Evolutionary conservation across 495 filamentous ascomycete species (phyloP).

Genomic region (Penicillium salamii): DNA sequence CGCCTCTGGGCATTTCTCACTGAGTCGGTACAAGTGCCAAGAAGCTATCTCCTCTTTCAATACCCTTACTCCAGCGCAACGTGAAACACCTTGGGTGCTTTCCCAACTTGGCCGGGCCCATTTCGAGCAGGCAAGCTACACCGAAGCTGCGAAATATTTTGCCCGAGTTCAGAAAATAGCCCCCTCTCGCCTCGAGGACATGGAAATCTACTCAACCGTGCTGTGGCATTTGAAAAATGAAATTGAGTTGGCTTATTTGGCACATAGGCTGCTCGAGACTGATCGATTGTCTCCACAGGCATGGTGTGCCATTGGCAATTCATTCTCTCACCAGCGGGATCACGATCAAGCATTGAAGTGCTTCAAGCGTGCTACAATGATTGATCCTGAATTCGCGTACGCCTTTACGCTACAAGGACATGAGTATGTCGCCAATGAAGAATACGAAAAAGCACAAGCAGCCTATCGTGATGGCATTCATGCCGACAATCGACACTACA

Average conservation of each 20-base stretch:
- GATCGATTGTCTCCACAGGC: slow-evolving; percentile 88
- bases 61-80: slow-evolving; percentile 66
- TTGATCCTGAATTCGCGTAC: slow-evolving; percentile 89
- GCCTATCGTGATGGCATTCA: slow-evolving; percentile 80
- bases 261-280: slow-evolving; percentile 81
- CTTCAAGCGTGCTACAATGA: slow-evolving; percentile 90
- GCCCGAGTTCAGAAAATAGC: slow-evolving; percentile 68
- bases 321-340: slow-evolving; percentile 90
- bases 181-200: slow-evolving; percentile 80
- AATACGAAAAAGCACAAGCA: slow-evolving; percentile 88
- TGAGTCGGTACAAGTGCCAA: slow-evolving; percentile 73
- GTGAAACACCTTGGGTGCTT: slow-evolving; percentile 93
- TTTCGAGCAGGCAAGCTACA: slow-evolving; percentile 83
- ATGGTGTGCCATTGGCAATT: slow-evolving; percentile 94
- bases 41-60: slow-evolving; percentile 72
- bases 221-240: slow-evolving; percentile 95
- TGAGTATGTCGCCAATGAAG: slow-evolving; percentile 94
- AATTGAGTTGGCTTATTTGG: slow-evolving; percentile 83
- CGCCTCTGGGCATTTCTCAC: slow-evolving; percentile 70
- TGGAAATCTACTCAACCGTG: slow-evolving; percentile 97
- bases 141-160: slow-evolving; percentile 83
- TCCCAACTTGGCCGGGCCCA: slow-evolving; percentile 84
- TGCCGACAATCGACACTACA: slow-evolving; percentile 88
- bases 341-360: slow-evolving; percentile 93
- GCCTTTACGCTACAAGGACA: slow-evolving; percentile 94